Conservation (phyloP, 1,284 basidiomycete species). For the Sporisorium scitamineum region DNA sequence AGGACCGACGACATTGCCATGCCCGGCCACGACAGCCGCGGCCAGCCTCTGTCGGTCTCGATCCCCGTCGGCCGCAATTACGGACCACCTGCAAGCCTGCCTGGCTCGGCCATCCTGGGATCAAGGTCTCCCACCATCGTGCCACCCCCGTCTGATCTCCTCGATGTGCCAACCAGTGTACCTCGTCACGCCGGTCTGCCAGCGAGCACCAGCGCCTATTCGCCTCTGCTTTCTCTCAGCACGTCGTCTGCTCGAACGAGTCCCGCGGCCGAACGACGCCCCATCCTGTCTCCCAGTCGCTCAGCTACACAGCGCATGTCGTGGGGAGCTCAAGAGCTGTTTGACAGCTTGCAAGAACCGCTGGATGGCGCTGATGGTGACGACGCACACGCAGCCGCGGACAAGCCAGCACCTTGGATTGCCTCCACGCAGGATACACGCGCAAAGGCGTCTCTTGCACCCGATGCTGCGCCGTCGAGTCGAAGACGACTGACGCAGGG, state of each 20-base stretch:
- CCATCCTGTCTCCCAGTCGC: slow-evolving; percentile 27
- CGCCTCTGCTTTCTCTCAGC: slow-evolving; percentile 42
- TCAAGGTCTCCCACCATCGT: slow-evolving; percentile 39
- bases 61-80: slow-evolving; percentile 37
- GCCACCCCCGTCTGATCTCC: slow-evolving; percentile 13
- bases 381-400: background rate
- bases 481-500: slow-evolving; percentile 30
- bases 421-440: slow-evolving; percentile 53
- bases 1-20: slow-evolving; percentile 19
- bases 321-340: slow-evolving; percentile 53
- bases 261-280: slow-evolving; percentile 34
- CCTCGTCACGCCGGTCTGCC: slow-evolving; percentile 35
- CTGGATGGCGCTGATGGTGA: slow-evolving; percentile 3
- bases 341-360: slow-evolving; percentile 44
- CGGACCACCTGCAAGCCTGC: slow-evolving; percentile 39
- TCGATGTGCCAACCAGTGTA: slow-evolving; percentile 27
- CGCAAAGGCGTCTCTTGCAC: slow-evolving; percentile 12
- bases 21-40: slow-evolving; percentile 38
- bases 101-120: slow-evolving; percentile 44
- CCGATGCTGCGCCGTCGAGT: slow-evolving; percentile 20
- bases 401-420: slow-evolving; percentile 62
- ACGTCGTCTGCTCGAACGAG: slow-evolving; percentile 33
- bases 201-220: slow-evolving; percentile 48
- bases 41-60: slow-evolving; percentile 42
- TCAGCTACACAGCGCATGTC: slow-evolving; percentile 36